Percentiles rank a stretch among this genome's conserved stretches.
phyloP scores from a whole-genome alignment of 2,329 filamentous ascomycete species.

The Ascochyta lentis region DNA sequence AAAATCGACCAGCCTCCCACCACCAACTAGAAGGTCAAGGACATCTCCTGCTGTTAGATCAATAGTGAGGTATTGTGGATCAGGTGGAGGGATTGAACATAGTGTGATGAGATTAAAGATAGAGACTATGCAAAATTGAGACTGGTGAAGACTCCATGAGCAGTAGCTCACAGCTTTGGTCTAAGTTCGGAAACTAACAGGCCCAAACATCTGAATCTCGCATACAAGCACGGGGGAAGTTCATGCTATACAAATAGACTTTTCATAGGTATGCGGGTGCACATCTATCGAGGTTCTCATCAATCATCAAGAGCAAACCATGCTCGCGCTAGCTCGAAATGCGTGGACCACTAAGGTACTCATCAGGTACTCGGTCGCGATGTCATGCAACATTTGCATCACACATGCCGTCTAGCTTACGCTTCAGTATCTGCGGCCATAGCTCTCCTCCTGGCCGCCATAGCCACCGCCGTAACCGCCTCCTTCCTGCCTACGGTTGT shows the following conservation, averaged over 20 bases:
- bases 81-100: too few relatives aligned
- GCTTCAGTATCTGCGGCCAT: conserved; percentile 23
- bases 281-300: conserved; percentile 3
- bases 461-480: conserved; percentile 15
- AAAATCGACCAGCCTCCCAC: too few relatives aligned
- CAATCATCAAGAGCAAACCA: neutral
- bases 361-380: neutral
- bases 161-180: neutral
- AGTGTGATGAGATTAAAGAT: too few relatives aligned
- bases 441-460: conserved; percentile 7
- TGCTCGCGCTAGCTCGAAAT: neutral
- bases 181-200: neutral
- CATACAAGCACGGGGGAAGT: too few relatives aligned
- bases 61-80: conserved; percentile 54
- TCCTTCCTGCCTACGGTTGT: conserved; percentile 17
- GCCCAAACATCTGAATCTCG: neutral
- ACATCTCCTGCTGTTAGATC: conserved; percentile 19
- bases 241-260: neutral
- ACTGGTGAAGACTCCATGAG: conserved; percentile 17
- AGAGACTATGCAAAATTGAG: conserved; percentile 28
- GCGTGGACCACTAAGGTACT: conserved; percentile 12
- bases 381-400: neutral
- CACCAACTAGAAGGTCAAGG: too few relatives aligned
- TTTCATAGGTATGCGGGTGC: neutral
- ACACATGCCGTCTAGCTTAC: neutral